A percentile compares a stretch with the other conserved stretches of the same genome.
phyloP scores from a whole-genome alignment of 2,329 filamentous ascomycete genomes.

The Alternaria viburni region DNA sequence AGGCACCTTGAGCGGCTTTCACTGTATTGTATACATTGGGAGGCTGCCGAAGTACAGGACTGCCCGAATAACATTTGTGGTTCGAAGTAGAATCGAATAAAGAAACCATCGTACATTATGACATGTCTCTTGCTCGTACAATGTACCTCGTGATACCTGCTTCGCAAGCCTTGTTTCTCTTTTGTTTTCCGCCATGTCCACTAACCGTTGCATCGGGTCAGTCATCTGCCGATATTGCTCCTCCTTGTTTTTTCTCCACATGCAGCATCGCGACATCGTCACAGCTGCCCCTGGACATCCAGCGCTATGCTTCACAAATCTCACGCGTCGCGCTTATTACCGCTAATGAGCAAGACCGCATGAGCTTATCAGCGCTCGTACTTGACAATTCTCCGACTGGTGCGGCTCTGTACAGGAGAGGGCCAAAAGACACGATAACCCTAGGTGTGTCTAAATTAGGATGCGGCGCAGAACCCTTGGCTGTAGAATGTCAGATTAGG shows the following conservation, averaged over 20 bases:
- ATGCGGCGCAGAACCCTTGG: neutral
- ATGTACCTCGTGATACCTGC: neutral
- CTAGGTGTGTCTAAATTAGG: neutral
- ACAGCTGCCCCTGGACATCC: neutral
- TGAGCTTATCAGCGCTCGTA: neutral
- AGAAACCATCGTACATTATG: neutral
- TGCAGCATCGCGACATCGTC: neutral
- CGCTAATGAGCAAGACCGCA: neutral
- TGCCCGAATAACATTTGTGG: neutral
- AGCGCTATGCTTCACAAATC: neutral
- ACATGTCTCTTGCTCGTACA: neutral
- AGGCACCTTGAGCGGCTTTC: neutral
- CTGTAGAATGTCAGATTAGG: neutral
- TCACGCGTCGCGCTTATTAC: neutral
- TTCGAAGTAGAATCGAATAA: neutral
- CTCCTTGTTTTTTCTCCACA: neutral
- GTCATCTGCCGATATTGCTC: neutral
- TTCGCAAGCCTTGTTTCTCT: neutral
- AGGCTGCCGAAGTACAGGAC: neutral
- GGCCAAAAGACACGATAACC: neutral
- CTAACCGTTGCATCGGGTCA: neutral
- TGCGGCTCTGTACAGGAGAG: neutral
- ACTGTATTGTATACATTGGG: neutral
- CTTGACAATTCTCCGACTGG: neutral
- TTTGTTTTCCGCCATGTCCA: neutral